Base-by-base conservation (phyloP, 108 stramenopile species). In the Asterionellopsis glacialis region DNA sequence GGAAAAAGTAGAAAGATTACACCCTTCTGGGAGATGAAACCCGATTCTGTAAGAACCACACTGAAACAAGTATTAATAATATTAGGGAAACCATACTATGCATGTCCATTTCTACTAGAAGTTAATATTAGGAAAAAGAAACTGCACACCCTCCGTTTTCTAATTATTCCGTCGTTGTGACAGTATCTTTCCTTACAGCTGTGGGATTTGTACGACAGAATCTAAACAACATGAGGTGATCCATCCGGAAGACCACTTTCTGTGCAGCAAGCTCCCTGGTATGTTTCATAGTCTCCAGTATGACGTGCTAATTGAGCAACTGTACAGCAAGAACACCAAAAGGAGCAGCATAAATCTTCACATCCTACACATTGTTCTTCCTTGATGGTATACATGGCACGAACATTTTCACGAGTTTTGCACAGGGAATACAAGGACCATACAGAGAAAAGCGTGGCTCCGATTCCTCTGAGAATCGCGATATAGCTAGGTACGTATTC, bases 221-320 rank as follows among this genome's bases (percentile, higher is more conserved):
- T 24, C 57, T 63, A 77, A 3, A 77, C 73, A 15, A 69, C 74
- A 13, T 73, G 56, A 1, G 90, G 90, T 33, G 85, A 68, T 39
- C 78, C 78, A 13, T 47, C 54, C 11, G 79, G 79, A 72, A 83
- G 80, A 22, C 91, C 91, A 19, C 86, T 93, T 14, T 48, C 39
- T 22, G 77, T 69, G 41, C 63, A 87, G 42, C 65, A 81, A 11
- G 58, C 63, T 33, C 72, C 87, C 21, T 72, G 78, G 57, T 93
- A 85, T 38, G 81, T 93, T 67, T 88, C 87, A 69, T 86, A 89
- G 51, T 93, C 91, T 45, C 87, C 91, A 1, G 91, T 90, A 50
- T 93, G 91, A 28, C 91, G 75, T 1, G 82, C 75, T 64, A 93
- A 80, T 43, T 93, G 91, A 9, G 84, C 81, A 4, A 88, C 65